These are phyloP conservation scores for Allomyces macrogynus DNA, from an alignment of 192 early-diverging fungal species.

Conservation along the genomic window DNA sequence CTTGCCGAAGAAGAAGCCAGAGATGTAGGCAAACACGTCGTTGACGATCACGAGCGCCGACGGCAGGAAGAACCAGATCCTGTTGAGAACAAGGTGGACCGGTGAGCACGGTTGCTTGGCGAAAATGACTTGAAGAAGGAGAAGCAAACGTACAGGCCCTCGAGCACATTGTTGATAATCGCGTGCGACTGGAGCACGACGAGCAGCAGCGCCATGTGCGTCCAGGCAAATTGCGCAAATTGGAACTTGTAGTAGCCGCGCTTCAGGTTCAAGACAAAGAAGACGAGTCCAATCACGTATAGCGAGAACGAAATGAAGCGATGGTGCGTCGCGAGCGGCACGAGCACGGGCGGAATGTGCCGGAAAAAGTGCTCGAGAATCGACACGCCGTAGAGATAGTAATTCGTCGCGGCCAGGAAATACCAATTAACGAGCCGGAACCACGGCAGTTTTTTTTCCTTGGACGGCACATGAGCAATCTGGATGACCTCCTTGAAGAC, in stretches of 20 bases:
- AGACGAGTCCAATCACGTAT: conserved; percentile 73
- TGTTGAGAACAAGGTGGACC: background rate
- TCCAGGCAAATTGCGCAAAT: conserved; percentile 91
- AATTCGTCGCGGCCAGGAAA: conserved; percentile 73
- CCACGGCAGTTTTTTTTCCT: conserved; percentile 73
- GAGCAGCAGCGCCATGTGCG: conserved; percentile 82
- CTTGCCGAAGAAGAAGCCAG: conserved; percentile 85
- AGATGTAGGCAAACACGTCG: conserved; percentile 88
- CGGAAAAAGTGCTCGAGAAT: conserved; percentile 76
- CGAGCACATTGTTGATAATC: conserved; percentile 93
- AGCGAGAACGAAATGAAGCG: conserved; percentile 80
- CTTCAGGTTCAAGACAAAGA: conserved; percentile 82
- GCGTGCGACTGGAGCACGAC: conserved; percentile 88
- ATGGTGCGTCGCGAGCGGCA: conserved; percentile 76
- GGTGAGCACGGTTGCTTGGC: background rate
- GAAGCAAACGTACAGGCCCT: conserved; percentile 40
- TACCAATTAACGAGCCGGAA: conserved; percentile 85
- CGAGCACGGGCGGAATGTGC: conserved; percentile 53
- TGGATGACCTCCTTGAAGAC: conserved; percentile 90
- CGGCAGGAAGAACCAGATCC: conserved; percentile 58
- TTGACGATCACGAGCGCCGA: conserved; percentile 76
- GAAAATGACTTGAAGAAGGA: background rate
- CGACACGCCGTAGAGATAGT: conserved; percentile 86
- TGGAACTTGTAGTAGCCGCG: conserved; percentile 89
- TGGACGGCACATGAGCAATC: conserved; percentile 60